Percentiles rank a stretch among this genome's conserved stretches.
These are phyloP conservation scores for Nigrospora osmanthi DNA, from an alignment of 2,329 filamentous ascomycete species.

Conservation along the genomic window DNA sequence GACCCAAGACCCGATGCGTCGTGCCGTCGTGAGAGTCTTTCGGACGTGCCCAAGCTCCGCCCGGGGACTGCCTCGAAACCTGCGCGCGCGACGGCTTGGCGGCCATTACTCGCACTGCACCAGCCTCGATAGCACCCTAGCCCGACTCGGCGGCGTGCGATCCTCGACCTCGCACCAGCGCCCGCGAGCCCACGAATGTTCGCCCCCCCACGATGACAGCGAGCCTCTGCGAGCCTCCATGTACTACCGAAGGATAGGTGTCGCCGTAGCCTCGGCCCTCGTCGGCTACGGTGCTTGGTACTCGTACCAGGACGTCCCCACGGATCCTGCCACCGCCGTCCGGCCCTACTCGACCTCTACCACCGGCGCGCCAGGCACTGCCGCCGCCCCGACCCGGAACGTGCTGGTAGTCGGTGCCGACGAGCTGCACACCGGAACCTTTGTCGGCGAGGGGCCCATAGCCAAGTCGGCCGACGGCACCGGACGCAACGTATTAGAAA, in stretches of 20 bases:
- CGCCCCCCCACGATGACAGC: slow-evolving; percentile 29
- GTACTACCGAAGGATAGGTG: slow-evolving; percentile 62
- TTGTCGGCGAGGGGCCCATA: slow-evolving; percentile 78
- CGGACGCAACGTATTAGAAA: slow-evolving; percentile 82
- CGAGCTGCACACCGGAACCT: slow-evolving; percentile 79
- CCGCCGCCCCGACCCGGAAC: slow-evolving; percentile 46
- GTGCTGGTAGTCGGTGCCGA: slow-evolving; percentile 86
- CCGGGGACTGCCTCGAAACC: slow-evolving; percentile 49
- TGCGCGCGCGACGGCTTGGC: slow-evolving; percentile 17
- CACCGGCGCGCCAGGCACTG: slow-evolving; percentile 25
- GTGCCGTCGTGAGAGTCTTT: slow-evolving; percentile 59
- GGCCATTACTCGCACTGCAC: slow-evolving; percentile 22
- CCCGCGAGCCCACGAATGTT: slow-evolving; percentile 10
- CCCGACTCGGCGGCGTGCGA: slow-evolving; percentile 5
- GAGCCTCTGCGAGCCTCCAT: slow-evolving; percentile 60
- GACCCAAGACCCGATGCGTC: slow-evolving; percentile 55
- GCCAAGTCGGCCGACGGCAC: slow-evolving; percentile 82
- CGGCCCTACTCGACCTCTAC: slow-evolving; percentile 35
- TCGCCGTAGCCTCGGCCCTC: slow-evolving; percentile 60
- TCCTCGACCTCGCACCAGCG: slow-evolving; percentile 8
- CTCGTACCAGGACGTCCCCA: slow-evolving; percentile 46
- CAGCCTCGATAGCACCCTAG: slow-evolving; percentile 13
- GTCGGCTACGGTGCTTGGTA: slow-evolving; percentile 75
- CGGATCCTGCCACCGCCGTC: slow-evolving; percentile 24
- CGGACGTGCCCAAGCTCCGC: slow-evolving; percentile 59